Evolutionary conservation across 768 basidiomycete genomes (phyloP).

Genomic region (Russula olivacea): DNA sequence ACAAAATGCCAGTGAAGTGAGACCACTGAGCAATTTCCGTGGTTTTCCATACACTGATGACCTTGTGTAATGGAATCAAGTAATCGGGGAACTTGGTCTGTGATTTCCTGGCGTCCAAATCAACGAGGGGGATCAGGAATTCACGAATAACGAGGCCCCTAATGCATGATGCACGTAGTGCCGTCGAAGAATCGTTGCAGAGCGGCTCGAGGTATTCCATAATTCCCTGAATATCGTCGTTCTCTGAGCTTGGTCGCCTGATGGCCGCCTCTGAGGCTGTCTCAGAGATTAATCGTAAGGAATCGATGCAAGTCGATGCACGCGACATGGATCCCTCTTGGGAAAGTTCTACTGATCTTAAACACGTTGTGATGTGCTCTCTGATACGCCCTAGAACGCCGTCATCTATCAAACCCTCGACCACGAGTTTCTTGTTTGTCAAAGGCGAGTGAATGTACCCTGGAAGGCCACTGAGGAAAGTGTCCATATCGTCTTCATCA

Average conservation of each 20-base stretch:
- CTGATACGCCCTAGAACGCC: neutral
- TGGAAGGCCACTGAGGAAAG: slow-evolving; percentile 3
- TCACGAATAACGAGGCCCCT: neutral
- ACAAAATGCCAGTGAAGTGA: neutral
- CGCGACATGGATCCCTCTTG: slow-evolving; percentile 1
- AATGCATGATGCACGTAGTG: slow-evolving; percentile 8
- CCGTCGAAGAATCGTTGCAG: neutral
- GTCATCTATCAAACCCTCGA: neutral
- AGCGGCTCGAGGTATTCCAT: neutral
- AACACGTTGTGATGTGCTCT: slow-evolving; percentile 5
- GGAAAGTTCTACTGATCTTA: neutral
- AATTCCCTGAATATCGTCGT: neutral
- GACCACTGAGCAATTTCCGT: neutral
- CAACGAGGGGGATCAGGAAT: neutral
- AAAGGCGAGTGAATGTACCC: slow-evolving; percentile 2
- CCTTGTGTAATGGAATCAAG: neutral
- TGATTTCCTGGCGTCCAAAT: neutral
- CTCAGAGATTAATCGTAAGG: slow-evolving; percentile 1
- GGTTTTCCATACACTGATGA: neutral
- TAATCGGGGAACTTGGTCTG: neutral
- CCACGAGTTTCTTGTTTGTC: neutral
- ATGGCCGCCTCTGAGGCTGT: neutral
- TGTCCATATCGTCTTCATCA: neutral
- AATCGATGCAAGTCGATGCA: neutral
- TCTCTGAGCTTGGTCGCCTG: neutral